phyloP scores from a whole-genome alignment of 805 yeast species.

The Pichia kluyveri region DNA sequence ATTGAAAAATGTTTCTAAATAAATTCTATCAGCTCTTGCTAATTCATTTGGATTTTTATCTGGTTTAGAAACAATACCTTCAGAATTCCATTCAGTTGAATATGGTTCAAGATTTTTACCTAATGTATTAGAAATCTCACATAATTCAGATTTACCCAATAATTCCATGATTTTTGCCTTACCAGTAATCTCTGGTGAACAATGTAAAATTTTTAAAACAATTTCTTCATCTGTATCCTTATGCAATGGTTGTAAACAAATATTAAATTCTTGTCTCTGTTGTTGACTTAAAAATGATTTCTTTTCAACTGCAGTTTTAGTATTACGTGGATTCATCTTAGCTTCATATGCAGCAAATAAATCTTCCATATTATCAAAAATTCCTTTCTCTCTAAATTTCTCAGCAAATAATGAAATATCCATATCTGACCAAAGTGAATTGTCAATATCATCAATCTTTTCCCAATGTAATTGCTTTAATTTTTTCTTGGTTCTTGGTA shows the following conservation, averaged over 20 bases:
- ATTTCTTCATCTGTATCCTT: constrained; percentile 53
- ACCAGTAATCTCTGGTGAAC: constrained; percentile 63
- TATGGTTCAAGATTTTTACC: constrained; percentile 75
- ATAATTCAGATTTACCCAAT: constrained; percentile 63
- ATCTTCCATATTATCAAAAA: constrained; percentile 73
- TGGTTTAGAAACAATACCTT: constrained; percentile 31
- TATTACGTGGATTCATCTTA: constrained; percentile 39
- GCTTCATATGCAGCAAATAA: constrained; percentile 79
- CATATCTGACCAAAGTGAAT: constrained; percentile 77
- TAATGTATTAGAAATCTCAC: constrained; percentile 63
- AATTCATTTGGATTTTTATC: constrained; percentile 69
- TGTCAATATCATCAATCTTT: constrained; percentile 71
- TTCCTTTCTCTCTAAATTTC: constrained; percentile 64
- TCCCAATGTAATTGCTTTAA: constrained; percentile 98
- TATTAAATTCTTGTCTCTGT: constrained; percentile 89
- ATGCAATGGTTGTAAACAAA: constrained; percentile 76
- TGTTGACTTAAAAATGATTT: constrained; percentile 72
- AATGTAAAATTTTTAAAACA: constrained; percentile 60
- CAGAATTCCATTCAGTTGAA: constrained; percentile 55
- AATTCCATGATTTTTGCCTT: constrained; percentile 77
- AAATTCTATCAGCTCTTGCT: constrained; percentile 81
- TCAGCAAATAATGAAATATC: constrained; percentile 52
- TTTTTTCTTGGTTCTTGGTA: constrained; percentile 64
- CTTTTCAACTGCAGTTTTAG: constrained; percentile 39
- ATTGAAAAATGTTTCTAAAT: constrained; percentile 73